phyloP scores from a whole-genome alignment of 1,139 yeast genomes.

The Hyphopichia pseudoburtonii region DNA sequence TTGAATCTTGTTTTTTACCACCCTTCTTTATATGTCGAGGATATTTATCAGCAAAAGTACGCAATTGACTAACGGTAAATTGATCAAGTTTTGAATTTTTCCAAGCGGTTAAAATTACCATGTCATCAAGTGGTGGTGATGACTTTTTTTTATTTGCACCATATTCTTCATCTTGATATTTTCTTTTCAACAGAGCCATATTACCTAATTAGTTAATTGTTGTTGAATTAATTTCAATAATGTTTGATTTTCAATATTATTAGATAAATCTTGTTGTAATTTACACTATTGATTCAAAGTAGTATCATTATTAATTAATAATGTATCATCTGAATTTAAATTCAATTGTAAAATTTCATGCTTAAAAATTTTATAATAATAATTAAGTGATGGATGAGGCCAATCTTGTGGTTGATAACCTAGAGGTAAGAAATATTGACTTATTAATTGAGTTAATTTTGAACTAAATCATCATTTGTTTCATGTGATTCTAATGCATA shows the following conservation, averaged over 20 bases:
- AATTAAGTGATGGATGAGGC: slow-evolving; percentile 67
- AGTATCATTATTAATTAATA: slow-evolving; percentile 15
- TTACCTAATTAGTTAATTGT: slow-evolving; percentile 18
- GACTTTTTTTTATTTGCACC: slow-evolving; percentile 16
- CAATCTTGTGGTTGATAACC: slow-evolving; percentile 57
- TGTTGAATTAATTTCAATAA: slow-evolving; percentile 7
- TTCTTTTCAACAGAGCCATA: slow-evolving; percentile 8
- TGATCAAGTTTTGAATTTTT: slow-evolving; percentile 29
- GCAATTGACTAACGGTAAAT: slow-evolving; percentile 43
- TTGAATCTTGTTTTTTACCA: slow-evolving; percentile 40
- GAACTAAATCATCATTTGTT: slow-evolving; percentile 6
- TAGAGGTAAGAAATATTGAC: slow-evolving; percentile 15
- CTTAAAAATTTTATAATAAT: slow-evolving; percentile 63
- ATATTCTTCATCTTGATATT: not conserved
- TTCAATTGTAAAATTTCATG: slow-evolving; percentile 68
- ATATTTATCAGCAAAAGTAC: slow-evolving; percentile 33
- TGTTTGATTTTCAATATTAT: not conserved
- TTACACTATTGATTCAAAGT: slow-evolving; percentile 22
- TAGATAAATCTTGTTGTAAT: slow-evolving; percentile 8
- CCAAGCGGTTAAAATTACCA: slow-evolving; percentile 41
- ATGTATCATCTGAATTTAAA: slow-evolving; percentile 30
- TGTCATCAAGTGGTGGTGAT: slow-evolving; percentile 27
- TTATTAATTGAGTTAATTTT: slow-evolving; percentile 16
- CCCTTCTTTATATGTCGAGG: slow-evolving; percentile 34
- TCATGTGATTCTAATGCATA: no score